Conservation (phyloP, 805 yeast species). For the Cephaloascus albidus region DNA sequence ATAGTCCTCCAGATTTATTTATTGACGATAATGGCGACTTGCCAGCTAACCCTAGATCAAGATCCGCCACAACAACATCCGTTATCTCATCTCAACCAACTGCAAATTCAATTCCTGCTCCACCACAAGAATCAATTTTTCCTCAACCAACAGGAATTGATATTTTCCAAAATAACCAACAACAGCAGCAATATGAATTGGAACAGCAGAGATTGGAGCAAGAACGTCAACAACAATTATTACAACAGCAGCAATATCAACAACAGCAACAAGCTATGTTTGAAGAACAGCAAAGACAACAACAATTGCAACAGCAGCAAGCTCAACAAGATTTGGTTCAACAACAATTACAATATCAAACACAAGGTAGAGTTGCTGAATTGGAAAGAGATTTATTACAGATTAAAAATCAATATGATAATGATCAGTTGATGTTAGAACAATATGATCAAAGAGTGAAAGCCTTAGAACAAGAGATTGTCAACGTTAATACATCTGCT, state of each 20-base stretch:
- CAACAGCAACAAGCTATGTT: conserved; percentile 64
- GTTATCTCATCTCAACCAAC: conserved; percentile 28
- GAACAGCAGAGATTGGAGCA: conserved; percentile 54
- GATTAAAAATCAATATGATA: conserved; percentile 74
- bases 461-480: conserved; percentile 66
- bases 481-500: conserved; percentile 51
- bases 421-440: conserved; percentile 72
- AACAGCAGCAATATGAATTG: conserved; percentile 37
- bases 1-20: conserved; percentile 50
- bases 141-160: conserved; percentile 49
- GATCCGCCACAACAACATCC: conserved; percentile 17
- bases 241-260: conserved; percentile 60
- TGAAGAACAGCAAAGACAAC: conserved; percentile 66
- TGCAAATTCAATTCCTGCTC: conserved; percentile 19
- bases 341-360: conserved; percentile 63
- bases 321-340: conserved; percentile 64
- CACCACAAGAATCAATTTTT: conserved; percentile 26
- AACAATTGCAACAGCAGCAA: conserved; percentile 55
- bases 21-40: conserved; percentile 31
- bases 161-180: conserved; percentile 37
- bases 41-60: conserved; percentile 17
- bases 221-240: conserved; percentile 55
- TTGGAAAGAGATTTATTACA: conserved; percentile 73
- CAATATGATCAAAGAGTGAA: conserved; percentile 85
- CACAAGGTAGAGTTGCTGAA: conserved; percentile 71